Percentiles rank a stretch among this genome's conserved stretches.
phyloP scores from a whole-genome alignment of 768 basidiomycete genomes.

The Tulasnella sp. region DNA sequence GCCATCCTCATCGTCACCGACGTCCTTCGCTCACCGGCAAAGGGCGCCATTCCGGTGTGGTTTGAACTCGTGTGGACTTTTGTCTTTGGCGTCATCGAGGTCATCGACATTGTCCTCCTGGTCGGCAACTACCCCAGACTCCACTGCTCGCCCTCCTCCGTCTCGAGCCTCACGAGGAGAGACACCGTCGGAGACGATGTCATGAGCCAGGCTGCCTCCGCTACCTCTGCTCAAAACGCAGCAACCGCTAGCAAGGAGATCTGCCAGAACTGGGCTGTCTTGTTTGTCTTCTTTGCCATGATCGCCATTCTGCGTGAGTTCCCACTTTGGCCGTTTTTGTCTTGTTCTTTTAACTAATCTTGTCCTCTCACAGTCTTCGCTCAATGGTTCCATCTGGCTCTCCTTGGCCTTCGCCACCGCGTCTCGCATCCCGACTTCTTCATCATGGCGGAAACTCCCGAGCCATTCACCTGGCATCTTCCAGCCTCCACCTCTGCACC shows the following conservation, averaged over 20 bases:
- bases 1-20: conserved; percentile 11
- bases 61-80: conserved; percentile 16
- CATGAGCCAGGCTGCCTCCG: not conserved
- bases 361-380: not conserved
- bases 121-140: not conserved
- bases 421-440: conserved; percentile 10
- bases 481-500: not conserved
- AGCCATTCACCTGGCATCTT: conserved; percentile 9
- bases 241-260: not conserved
- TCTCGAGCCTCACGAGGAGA: not conserved
- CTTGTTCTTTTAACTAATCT: not conserved
- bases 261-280: conserved; percentile 10
- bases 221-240: not conserved
- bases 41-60: conserved; percentile 13
- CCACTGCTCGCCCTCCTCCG: not conserved
- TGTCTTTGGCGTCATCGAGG: conserved; percentile 9
- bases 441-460: not conserved
- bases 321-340: not conserved
- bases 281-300: conserved; percentile 4
- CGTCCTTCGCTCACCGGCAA: conserved; percentile 14
- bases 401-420: conserved; percentile 11
- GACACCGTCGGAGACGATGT: not conserved
- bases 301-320: conserved; percentile 4
- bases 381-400: not conserved
- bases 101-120: conserved; percentile 5